phyloP scores from a whole-genome alignment of 1,284 basidiomycete species.

The Ceratobasidium sp. region DNA sequence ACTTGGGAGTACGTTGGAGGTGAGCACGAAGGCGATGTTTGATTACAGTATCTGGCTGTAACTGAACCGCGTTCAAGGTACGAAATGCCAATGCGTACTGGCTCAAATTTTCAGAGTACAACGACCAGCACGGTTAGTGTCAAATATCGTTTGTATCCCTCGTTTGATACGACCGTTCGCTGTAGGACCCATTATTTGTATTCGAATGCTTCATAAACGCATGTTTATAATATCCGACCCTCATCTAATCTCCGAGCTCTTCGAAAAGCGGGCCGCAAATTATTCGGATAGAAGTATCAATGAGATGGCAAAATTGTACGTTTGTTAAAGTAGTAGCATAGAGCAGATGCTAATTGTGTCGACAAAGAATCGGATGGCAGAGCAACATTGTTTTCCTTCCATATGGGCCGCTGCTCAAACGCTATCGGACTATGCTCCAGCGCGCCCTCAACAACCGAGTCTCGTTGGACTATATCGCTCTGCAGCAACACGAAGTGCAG shows the following conservation, averaged over 20 bases:
- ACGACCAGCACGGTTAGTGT: not conserved
- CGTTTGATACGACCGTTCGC: no score
- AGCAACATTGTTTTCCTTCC: not conserved
- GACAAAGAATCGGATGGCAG: not conserved
- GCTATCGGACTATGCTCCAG: not conserved
- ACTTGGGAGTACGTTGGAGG: constrained; percentile 20
- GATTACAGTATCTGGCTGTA: not conserved
- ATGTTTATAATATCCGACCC: constrained; percentile 1
- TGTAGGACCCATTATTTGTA: no score
- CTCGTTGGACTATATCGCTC: not conserved
- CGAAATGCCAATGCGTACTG: not conserved
- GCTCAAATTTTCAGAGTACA: constrained; percentile 6
- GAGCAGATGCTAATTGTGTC: not conserved
- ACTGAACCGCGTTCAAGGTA: not conserved
- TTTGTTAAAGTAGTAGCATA: not conserved
- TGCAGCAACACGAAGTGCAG: not conserved
- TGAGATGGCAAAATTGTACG: not conserved
- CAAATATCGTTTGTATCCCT: no score
- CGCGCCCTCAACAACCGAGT: not conserved
- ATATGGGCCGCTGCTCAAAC: not conserved
- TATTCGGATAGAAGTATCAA: not conserved
- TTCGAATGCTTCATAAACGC: not conserved
- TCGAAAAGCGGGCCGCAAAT: constrained; percentile 11
- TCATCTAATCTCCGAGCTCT: not conserved
- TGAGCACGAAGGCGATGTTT: not conserved